Evolutionary conservation across 495 filamentous ascomycete species (phyloP).

Genomic region (Cercophora newfieldiana): DNA sequence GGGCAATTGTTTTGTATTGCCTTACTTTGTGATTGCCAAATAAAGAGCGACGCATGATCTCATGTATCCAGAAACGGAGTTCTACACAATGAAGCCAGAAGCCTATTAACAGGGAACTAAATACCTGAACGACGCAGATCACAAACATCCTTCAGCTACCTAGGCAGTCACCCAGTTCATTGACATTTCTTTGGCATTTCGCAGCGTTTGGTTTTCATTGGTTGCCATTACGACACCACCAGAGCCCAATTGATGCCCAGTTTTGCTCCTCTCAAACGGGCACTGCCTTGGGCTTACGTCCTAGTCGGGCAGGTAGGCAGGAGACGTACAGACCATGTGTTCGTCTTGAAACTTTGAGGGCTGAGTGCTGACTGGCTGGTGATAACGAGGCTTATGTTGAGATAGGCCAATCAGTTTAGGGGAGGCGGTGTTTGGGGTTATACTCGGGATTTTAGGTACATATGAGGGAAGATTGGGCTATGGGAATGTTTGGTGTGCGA

Average conservation of each 20-base stretch:
- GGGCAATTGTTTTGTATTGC: no score
- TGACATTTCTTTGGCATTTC: neutral
- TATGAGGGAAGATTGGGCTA: neutral
- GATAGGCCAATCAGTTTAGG: neutral
- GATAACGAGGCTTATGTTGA: neutral
- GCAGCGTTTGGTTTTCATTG: slow-evolving; percentile 12
- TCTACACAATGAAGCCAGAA: no score
- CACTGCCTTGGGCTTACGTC: neutral
- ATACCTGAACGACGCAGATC: no score
- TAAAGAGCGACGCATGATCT: no score
- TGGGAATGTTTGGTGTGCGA: neutral
- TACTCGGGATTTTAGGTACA: neutral
- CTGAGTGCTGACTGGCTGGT: slow-evolving; percentile 4
- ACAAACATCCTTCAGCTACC: no score
- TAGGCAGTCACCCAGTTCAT: no score
- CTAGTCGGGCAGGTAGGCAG: neutral
- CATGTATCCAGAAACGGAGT: no score
- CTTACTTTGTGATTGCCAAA: no score
- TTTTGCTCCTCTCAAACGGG: neutral
- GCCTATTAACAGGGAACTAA: no score
- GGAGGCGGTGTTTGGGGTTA: neutral
- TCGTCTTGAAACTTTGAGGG: neutral
- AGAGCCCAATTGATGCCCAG: neutral
- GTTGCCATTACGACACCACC: neutral
- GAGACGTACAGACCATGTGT: slow-evolving; percentile 2